A percentile compares a stretch with the other conserved stretches of the same genome.
phyloP scores from a whole-genome alignment of 1,284 basidiomycete species.

The Leccinum griseonigrum region DNA sequence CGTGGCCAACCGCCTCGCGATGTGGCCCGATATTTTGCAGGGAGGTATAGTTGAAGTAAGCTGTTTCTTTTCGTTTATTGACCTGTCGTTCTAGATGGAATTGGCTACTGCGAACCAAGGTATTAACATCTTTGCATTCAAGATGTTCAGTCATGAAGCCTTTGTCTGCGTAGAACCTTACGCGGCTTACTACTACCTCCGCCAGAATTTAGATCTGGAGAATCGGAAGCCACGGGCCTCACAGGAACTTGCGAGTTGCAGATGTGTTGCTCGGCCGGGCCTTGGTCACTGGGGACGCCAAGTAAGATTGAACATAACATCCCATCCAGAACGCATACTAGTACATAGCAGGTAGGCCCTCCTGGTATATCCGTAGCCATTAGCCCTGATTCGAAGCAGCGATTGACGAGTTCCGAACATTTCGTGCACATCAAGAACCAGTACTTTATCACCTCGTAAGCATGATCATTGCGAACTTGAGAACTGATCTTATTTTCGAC shows the following conservation, averaged over 20 bases:
- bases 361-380: neutral
- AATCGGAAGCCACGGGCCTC: conserved; percentile 80
- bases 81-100: conserved; percentile 68
- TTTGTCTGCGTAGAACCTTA: conserved; percentile 67
- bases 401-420: conserved; percentile 90
- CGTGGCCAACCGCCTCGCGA: conserved; percentile 97
- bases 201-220: conserved; percentile 85
- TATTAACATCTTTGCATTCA: conserved; percentile 29
- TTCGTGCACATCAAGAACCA: conserved; percentile 98
- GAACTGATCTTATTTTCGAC: conserved; percentile 5
- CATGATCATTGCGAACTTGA: conserved; percentile 6
- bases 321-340: conserved; percentile 85
- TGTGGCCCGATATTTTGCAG: conserved; percentile 92
- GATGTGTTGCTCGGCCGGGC: conserved; percentile 92
- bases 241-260: conserved; percentile 98
- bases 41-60: conserved; percentile 55
- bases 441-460: conserved; percentile 95
- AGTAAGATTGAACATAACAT: conserved; percentile 71
- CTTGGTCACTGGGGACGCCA: conserved; percentile 94
- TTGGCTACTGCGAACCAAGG: conserved; percentile 87
- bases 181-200: conserved; percentile 85
- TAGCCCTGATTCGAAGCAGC: conserved; percentile 45
- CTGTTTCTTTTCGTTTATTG: conserved; percentile 18
- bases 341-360: conserved; percentile 75
- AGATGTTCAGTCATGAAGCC: neutral